Evolutionary conservation across 805 yeast species (phyloP).

Genomic region (Saccharomycopsis malanga): DNA sequence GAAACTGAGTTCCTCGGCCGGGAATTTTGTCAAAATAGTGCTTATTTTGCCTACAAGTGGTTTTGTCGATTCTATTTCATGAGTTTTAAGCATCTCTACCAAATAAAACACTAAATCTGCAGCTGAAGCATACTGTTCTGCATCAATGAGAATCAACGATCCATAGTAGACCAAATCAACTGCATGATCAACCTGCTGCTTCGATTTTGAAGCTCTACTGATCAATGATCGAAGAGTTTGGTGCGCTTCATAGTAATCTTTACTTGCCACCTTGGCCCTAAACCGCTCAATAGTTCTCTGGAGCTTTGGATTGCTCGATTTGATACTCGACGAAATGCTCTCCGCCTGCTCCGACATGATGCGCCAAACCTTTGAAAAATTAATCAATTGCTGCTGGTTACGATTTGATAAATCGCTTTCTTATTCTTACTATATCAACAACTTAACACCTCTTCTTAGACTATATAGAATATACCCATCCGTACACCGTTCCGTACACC

Average conservation of each 20-base stretch:
- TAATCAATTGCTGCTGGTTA: too few relatives aligned
- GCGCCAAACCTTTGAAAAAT: too few relatives aligned
- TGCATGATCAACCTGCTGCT: slow-evolving; percentile 64
- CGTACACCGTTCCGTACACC: too few relatives aligned
- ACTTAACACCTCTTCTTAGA: too few relatives aligned
- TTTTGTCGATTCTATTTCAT: slow-evolving; percentile 30
- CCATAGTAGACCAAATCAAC: slow-evolving; percentile 67
- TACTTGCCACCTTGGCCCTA: slow-evolving; percentile 58
- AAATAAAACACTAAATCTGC: slow-evolving; percentile 69
- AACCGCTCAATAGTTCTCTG: slow-evolving; percentile 58
- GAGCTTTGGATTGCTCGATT: slow-evolving; percentile 34
- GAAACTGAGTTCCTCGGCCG: slow-evolving; percentile 52
- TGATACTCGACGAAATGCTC: slow-evolving; percentile 5
- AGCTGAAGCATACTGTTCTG: slow-evolving; percentile 72
- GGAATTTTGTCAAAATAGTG: slow-evolving; percentile 36
- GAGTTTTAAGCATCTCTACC: slow-evolving; percentile 58
- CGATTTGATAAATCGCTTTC: too few relatives aligned
- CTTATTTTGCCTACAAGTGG: slow-evolving; percentile 32
- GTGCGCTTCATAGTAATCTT: slow-evolving; percentile 90
- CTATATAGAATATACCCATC: too few relatives aligned
- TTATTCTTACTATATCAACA: too few relatives aligned
- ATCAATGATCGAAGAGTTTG: slow-evolving; percentile 88
- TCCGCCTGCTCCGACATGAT: not conserved
- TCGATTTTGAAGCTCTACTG: slow-evolving; percentile 68
- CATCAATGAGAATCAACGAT: slow-evolving; percentile 57